These are phyloP conservation scores for Aspergillus nomiae DNA, from an alignment of 2,329 filamentous ascomycete species.

Conservation along the genomic window DNA sequence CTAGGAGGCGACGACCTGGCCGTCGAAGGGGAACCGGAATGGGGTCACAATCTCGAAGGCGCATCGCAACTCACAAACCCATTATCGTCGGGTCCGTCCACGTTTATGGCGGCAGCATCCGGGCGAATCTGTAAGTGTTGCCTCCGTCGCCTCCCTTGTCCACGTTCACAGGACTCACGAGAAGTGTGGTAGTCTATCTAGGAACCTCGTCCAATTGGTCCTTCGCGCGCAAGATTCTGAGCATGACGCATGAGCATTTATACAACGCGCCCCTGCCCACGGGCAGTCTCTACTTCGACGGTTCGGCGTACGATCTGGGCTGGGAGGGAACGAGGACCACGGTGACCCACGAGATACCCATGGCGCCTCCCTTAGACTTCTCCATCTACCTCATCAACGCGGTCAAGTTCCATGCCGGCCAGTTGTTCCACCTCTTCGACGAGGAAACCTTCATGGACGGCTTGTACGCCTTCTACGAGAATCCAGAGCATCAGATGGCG, in stretches of 20 bases:
- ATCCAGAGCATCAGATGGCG: conserved; percentile 28
- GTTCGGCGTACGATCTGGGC: conserved; percentile 53
- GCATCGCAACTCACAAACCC: conserved; percentile 46
- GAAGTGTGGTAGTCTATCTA: conserved; percentile 47
- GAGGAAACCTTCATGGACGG: conserved; percentile 53
- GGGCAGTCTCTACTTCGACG: conserved; percentile 53
- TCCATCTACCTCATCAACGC: conserved; percentile 56
- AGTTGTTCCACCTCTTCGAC: conserved; percentile 57
- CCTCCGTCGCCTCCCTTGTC: too few relatives aligned
- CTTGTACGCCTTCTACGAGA: conserved; percentile 46
- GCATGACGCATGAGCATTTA: conserved; percentile 51
- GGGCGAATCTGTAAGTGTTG: conserved; percentile 46
- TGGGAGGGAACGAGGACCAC: conserved; percentile 49
- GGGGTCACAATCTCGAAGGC: conserved; percentile 26
- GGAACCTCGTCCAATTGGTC: conserved; percentile 61
- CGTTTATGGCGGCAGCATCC: conserved; percentile 45
- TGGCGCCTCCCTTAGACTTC: conserved; percentile 52
- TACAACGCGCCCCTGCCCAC: conserved; percentile 47
- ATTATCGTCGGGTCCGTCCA: conserved; percentile 43
- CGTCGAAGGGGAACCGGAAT: conserved; percentile 14
- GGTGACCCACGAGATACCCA: conserved; percentile 30
- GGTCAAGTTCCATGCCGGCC: conserved; percentile 58
- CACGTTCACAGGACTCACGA: neutral
- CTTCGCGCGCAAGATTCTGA: conserved; percentile 54
- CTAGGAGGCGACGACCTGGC: conserved; percentile 13